phyloP scores from a whole-genome alignment of 345 rosid species.

The Adansonia digitata region DNA sequence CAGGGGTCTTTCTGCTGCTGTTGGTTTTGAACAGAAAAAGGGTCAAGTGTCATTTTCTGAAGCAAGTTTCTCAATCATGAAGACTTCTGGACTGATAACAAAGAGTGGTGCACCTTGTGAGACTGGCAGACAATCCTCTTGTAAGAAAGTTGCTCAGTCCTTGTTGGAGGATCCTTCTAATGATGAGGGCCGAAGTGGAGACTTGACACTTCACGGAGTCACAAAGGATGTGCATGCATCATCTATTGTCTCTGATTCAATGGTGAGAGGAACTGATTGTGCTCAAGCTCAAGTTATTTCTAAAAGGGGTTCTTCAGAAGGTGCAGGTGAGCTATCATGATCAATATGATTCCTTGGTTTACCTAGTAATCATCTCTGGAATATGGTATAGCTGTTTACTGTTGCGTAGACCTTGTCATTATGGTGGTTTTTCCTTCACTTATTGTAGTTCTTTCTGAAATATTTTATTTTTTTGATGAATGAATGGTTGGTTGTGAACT shows the following conservation, averaged over 20 bases:
- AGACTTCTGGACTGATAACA: conserved; percentile 23
- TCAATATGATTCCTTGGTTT: not conserved
- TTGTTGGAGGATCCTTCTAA: conserved; percentile 23
- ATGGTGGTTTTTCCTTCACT: not conserved
- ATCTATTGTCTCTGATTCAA: conserved; percentile 27
- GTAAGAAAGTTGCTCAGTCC: conserved; percentile 23
- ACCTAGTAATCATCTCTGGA: not conserved
- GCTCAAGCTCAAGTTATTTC: conserved; percentile 21
- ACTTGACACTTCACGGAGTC: conserved; percentile 23
- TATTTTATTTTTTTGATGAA: not conserved
- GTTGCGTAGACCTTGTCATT: not conserved
- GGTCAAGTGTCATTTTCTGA: conserved; percentile 18
- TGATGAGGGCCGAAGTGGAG: conserved; percentile 25
- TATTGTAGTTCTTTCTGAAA: not conserved
- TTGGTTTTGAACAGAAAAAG: conserved; percentile 24
- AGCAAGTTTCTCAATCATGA: conserved; percentile 20
- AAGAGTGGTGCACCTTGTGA: conserved; percentile 22
- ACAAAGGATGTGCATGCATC: conserved; percentile 21
- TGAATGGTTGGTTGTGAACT: not conserved
- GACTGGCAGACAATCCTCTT: conserved; percentile 19
- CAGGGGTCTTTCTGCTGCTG: conserved; percentile 15
- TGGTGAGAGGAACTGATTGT: conserved; percentile 24
- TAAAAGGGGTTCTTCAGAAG: conserved; percentile 21
- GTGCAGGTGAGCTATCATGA: conserved; percentile 38
- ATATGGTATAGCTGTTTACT: not conserved